Evolutionary conservation across 345 rosid species (phyloP).

Genomic region (Eucalyptus polyanthemos): DNA sequence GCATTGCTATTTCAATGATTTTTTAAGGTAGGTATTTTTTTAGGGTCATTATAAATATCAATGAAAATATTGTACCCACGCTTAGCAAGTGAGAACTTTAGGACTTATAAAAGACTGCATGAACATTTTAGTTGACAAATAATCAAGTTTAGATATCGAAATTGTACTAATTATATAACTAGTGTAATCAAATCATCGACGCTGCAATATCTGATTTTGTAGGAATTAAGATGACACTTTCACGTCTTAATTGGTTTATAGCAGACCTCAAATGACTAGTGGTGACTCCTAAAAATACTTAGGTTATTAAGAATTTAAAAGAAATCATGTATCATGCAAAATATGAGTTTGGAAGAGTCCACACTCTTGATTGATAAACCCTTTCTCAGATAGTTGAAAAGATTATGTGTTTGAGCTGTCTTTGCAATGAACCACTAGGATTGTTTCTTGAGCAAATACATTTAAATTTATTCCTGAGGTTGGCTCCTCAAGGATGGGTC

Average conservation of each 20-base stretch:
- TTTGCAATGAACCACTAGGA: no score
- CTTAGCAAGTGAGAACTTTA: neutral
- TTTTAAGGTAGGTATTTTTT: neutral
- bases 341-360: neutral
- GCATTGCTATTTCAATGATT: neutral
- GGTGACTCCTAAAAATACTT: neutral
- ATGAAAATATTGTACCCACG: neutral
- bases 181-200: no score
- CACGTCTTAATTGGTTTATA: neutral
- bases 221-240: neutral
- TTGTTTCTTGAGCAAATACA: neutral
- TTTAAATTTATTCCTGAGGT: fast-evolving
- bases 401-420: fast-evolving
- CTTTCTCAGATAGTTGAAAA: fast-evolving
- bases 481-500: neutral
- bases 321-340: neutral
- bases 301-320: no score
- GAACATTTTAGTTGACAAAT: neutral
- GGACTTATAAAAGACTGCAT: neutral
- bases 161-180: no score
- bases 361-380: neutral
- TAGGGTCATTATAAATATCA: neutral
- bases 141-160: neutral
- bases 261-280: fast-evolving
- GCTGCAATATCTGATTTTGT: fast-evolving